Evolutionary conservation across 148 eudicot genomes (phyloP).

Genomic region (Pharnaceum exiguum): DNA sequence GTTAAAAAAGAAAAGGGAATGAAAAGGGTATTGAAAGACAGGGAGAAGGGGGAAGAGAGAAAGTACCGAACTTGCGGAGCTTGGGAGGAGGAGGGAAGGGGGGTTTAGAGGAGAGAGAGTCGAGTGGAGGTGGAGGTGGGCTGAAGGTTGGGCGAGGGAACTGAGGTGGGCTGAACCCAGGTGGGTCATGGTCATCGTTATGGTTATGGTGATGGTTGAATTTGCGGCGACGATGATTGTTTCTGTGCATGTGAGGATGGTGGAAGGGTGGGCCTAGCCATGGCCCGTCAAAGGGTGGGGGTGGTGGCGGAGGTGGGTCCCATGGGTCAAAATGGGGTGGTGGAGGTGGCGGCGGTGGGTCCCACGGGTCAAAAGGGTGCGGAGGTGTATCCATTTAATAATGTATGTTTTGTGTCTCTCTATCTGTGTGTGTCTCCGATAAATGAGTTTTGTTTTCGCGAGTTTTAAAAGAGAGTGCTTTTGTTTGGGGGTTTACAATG

Average conservation of each 20-base stretch:
- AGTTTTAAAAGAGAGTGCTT: no score
- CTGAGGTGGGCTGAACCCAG: not conserved
- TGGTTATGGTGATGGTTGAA: constrained; percentile 8
- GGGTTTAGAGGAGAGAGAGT: constrained; percentile 21
- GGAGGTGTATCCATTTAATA: no score
- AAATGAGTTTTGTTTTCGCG: no score
- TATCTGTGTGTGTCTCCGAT: no score
- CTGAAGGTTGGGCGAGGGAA: constrained; percentile 2
- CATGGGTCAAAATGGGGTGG: constrained; percentile 15
- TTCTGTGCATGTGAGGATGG: constrained; percentile 14
- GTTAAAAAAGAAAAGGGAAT: not conserved
- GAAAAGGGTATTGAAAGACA: not conserved
- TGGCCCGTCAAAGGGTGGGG: constrained; percentile 11
- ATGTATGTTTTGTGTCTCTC: no score
- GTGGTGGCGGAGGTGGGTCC: constrained; percentile 18
- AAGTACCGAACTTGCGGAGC: constrained; percentile 31
- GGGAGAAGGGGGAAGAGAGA: no score
- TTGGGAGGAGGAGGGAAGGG: constrained; percentile 20
- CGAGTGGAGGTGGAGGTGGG: constrained; percentile 12
- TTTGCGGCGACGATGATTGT: constrained; percentile 10
- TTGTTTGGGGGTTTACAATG: no score
- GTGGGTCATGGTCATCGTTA: constrained; percentile 4
- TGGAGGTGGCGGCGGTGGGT: constrained; percentile 7
- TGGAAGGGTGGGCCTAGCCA: constrained; percentile 4
- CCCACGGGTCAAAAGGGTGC: no score